Evolutionary conservation across 257 asterid species (phyloP).

Genomic region (Ballota nigra): DNA sequence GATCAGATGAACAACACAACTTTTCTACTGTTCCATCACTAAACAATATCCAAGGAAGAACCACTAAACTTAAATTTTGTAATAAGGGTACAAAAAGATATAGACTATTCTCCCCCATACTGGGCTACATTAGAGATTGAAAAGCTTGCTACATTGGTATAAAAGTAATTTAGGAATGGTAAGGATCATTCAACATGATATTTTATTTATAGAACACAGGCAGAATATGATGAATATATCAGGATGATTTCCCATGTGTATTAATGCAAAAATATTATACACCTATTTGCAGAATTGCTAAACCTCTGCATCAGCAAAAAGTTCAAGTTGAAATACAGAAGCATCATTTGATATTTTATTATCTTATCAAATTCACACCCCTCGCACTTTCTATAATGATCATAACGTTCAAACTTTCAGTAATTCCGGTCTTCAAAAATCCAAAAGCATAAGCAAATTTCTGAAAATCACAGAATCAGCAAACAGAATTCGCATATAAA

Average conservation of each 20-base stretch:
- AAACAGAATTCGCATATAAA: not conserved
- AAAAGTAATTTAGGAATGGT: not conserved
- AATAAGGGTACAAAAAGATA: not conserved
- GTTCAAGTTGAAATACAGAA: no score
- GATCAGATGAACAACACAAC: not conserved
- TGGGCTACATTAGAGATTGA: not conserved
- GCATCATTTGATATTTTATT: not conserved
- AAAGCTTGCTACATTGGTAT: not conserved
- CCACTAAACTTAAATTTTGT: not conserved
- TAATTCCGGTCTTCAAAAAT: not conserved
- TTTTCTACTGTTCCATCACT: not conserved
- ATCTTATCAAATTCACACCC: no score
- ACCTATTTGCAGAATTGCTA: not conserved
- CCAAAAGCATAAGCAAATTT: not conserved
- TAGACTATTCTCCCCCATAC: not conserved
- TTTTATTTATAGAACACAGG: not conserved
- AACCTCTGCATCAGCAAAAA: not conserved
- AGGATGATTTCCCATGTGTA: not conserved
- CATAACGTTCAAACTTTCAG: no score
- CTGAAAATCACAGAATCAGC: not conserved
- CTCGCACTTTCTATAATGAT: no score
- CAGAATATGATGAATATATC: not conserved
- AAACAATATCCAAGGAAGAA: not conserved
- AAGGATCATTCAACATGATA: not conserved
- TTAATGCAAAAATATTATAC: not conserved